Percentiles rank a stretch among this genome's conserved stretches.
Conservation (phyloP, 2,329 filamentous ascomycete genomes). For the Didymella glomerata region DNA sequence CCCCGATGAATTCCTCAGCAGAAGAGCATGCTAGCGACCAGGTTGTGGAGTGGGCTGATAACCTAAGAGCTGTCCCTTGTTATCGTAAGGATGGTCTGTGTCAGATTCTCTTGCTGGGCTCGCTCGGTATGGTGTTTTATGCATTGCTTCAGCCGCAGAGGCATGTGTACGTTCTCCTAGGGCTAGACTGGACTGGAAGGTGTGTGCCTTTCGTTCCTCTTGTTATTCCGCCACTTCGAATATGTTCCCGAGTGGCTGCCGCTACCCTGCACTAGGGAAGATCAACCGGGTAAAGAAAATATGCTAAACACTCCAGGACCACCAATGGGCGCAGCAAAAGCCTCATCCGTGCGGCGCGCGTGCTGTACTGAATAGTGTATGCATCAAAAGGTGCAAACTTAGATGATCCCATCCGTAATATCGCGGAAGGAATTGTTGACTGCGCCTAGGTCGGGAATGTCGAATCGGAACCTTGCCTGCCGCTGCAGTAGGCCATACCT, state of each 20-base stretch:
- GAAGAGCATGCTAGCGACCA: background rate
- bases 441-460: background rate
- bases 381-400: background rate
- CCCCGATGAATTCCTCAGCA: background rate
- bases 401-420: background rate
- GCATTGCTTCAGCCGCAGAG: background rate
- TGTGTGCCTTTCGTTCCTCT: background rate
- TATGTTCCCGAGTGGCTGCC: background rate
- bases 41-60: background rate
- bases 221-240: background rate
- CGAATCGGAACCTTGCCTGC: background rate
- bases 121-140: background rate
- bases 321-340: background rate
- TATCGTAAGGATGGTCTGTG: background rate
- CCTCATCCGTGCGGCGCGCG: background rate
- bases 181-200: background rate
- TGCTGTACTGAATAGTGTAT: background rate
- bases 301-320: background rate
- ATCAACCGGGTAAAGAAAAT: background rate
- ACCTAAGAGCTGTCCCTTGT: background rate
- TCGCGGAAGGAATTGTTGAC: background rate
- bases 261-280: background rate
- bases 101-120: background rate
- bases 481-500: background rate
- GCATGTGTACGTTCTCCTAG: background rate